phyloP scores from a whole-genome alignment of 2,329 filamentous ascomycete genomes.

The Alternaria alternata region DNA sequence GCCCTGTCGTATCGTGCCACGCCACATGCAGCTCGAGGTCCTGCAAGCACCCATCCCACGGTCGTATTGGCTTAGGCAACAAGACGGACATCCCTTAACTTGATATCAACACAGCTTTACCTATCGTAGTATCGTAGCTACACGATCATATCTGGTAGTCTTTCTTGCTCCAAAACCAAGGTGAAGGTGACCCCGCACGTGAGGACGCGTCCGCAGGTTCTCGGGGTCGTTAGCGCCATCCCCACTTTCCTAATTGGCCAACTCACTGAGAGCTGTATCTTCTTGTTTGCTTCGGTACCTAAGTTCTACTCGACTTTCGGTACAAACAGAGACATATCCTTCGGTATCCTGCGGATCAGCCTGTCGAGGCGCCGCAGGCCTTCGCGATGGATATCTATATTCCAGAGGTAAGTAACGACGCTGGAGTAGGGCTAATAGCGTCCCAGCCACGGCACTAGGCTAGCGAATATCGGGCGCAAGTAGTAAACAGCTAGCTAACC shows the following conservation, averaged over 20 bases:
- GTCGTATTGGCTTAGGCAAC: not conserved
- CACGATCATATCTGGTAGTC: not conserved
- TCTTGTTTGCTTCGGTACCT: not conserved
- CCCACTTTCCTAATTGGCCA: conserved; percentile 14
- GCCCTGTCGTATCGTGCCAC: not conserved
- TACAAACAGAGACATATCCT: not conserved
- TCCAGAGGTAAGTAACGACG: conserved; percentile 24
- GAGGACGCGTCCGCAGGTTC: conserved; percentile 8
- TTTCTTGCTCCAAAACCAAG: not conserved
- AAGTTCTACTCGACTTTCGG: not conserved
- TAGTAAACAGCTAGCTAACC: not conserved
- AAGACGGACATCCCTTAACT: not conserved
- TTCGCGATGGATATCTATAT: conserved; percentile 38
- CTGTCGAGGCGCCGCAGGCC: not conserved
- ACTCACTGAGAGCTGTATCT: not conserved
- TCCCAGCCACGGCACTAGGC: not conserved
- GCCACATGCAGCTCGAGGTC: not conserved
- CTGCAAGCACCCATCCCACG: not conserved
- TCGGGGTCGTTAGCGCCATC: conserved; percentile 7
- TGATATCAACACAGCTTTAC: no score
- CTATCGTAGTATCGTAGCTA: not conserved
- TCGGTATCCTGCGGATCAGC: not conserved
- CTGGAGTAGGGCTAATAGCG: not conserved
- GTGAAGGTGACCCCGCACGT: conserved; percentile 16
- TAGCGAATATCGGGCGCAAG: not conserved